Evolutionary conservation across 1,139 yeast genomes (phyloP).

Genomic region (Groenewaldozyma auringiensis): DNA sequence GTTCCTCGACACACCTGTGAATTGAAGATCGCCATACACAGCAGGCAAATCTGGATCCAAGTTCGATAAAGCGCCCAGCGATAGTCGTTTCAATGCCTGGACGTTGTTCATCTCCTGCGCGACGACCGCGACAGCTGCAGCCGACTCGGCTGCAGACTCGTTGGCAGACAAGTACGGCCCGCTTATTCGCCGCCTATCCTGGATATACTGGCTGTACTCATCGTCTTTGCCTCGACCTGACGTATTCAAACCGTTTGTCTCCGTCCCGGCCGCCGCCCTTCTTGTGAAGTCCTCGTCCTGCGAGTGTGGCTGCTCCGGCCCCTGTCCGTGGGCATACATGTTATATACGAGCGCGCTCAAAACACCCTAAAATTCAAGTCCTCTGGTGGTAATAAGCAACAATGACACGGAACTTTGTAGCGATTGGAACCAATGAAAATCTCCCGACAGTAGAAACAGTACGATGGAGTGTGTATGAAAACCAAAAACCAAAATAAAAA

Average conservation of each 20-base stretch:
- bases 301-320: neutral
- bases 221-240: neutral
- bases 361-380: no score
- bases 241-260: neutral
- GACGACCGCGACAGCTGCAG: slow-evolving; percentile 35
- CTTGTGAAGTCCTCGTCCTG: neutral
- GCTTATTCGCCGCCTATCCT: neutral
- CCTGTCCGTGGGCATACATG: neutral
- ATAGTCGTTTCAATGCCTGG: slow-evolving; percentile 40
- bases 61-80: slow-evolving; percentile 36
- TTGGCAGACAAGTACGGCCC: neutral
- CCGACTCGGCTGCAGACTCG: slow-evolving; percentile 9
- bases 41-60: slow-evolving; percentile 42
- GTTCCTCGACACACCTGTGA: neutral
- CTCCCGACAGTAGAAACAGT: no score
- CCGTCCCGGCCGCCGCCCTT: neutral
- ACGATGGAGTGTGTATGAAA: no score
- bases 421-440: no score
- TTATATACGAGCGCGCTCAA: neutral
- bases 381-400: no score
- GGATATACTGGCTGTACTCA: neutral
- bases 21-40: neutral
- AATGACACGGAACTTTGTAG: no score
- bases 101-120: slow-evolving; percentile 44
- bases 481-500: no score